phyloP scores from a whole-genome alignment of 106 monocot genomes.

The Allium fistulosum region DNA sequence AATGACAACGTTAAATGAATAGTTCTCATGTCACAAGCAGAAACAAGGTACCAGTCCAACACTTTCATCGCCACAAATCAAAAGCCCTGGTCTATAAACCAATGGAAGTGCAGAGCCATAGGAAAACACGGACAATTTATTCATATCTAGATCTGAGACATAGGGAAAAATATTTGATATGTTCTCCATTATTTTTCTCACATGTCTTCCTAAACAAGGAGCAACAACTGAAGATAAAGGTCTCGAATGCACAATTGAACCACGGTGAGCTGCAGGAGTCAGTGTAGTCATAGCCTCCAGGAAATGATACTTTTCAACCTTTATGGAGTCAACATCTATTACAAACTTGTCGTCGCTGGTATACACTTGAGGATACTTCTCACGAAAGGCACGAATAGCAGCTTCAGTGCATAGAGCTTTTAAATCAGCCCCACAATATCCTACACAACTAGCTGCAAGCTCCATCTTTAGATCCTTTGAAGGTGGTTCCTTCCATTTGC shows the following conservation, averaged over 20 bases:
- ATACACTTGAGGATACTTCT: slow-evolving; percentile 99
- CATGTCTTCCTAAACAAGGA: slow-evolving; percentile 72
- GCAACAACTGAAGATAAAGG: slow-evolving; percentile 83
- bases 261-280: slow-evolving; percentile 97
- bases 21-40: background rate
- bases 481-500: slow-evolving; percentile 97
- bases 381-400: slow-evolving; percentile 93
- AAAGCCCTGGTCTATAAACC: slow-evolving; percentile 87
- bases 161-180: slow-evolving; percentile 82
- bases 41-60: slow-evolving; percentile 70
- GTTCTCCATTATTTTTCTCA: slow-evolving; percentile 58
- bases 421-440: slow-evolving; percentile 97
- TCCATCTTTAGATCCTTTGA: slow-evolving; percentile 79
- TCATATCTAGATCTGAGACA: slow-evolving; percentile 44
- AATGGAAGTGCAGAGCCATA: slow-evolving; percentile 83
- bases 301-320: slow-evolving; percentile 89
- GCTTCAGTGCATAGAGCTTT: slow-evolving; percentile 98
- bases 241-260: slow-evolving; percentile 83
- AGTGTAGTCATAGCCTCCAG: slow-evolving; percentile 97
- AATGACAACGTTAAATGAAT: no score
- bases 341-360: slow-evolving; percentile 98
- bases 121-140: slow-evolving; percentile 57
- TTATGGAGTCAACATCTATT: slow-evolving; percentile 92
- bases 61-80: slow-evolving; percentile 86
- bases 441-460: slow-evolving; percentile 97